A percentile compares a stretch with the other conserved stretches of the same genome.
Conservation (phyloP, 2,329 filamentous ascomycete species). For the Xylariomycetidae sp. region DNA sequence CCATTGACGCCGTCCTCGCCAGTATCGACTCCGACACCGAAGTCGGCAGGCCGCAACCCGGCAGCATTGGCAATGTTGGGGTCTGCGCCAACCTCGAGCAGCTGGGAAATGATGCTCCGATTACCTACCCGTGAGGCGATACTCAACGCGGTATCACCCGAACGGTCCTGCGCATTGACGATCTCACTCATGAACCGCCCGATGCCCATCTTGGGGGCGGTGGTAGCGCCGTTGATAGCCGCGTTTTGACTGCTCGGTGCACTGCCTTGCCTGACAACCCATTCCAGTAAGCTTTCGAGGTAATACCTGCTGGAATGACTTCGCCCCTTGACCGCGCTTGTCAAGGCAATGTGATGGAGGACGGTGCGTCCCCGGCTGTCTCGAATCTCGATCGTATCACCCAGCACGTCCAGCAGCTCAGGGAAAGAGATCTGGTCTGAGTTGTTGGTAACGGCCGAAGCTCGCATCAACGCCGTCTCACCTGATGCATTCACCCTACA, state of each 20-base stretch:
- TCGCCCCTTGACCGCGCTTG: conserved; percentile 89
- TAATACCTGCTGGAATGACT: conserved; percentile 93
- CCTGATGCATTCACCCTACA: conserved; percentile 83
- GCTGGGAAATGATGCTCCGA: conserved; percentile 89
- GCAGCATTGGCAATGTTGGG: conserved; percentile 88
- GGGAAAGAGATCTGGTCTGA: conserved; percentile 87
- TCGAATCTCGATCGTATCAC: conserved; percentile 81
- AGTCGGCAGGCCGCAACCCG: conserved; percentile 84
- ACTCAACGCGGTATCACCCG: conserved; percentile 90
- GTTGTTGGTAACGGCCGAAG: conserved; percentile 89
- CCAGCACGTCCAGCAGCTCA: conserved; percentile 81
- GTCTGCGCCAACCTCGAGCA: conserved; percentile 91
- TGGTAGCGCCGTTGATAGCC: conserved; percentile 26
- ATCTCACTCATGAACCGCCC: conserved; percentile 95
- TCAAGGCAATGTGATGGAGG: conserved; percentile 91
- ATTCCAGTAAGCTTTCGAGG: conserved; percentile 87
- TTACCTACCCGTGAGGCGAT: conserved; percentile 91
- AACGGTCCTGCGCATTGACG: conserved; percentile 90
- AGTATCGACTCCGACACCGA: conserved; percentile 70
- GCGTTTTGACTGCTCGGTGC: conserved; percentile 46
- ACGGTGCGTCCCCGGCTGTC: conserved; percentile 89
- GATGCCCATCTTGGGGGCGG: conserved; percentile 67
- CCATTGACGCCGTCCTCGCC: conserved; percentile 30
- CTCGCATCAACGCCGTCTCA: conserved; percentile 88
- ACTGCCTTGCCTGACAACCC: conserved; percentile 81